Conservation (phyloP, 1,139 yeast species). For the Diutina catenulata region DNA sequence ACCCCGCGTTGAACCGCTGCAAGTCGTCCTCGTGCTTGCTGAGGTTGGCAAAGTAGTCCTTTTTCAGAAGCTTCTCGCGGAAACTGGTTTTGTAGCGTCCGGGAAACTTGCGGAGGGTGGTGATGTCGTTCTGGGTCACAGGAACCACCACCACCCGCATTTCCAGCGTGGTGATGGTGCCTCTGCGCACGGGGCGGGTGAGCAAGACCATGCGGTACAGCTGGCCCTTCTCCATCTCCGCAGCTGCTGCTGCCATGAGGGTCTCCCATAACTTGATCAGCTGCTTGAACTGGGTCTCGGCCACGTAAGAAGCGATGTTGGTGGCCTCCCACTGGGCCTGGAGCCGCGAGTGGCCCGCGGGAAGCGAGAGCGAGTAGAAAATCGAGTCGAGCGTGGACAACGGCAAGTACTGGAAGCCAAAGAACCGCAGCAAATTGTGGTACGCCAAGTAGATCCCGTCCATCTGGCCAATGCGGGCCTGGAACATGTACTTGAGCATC, state of each 20-base stretch:
- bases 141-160: background rate
- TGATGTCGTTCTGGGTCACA: background rate
- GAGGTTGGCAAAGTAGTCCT: background rate
- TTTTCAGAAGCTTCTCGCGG: background rate
- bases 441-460: conserved; percentile 91
- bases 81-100: background rate
- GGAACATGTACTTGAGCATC: conserved; percentile 73
- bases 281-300: conserved; percentile 59
- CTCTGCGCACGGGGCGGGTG: too few species aligned
- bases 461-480: conserved; percentile 93
- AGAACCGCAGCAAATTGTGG: conserved; percentile 69
- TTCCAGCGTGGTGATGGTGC: background rate
- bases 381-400: conserved; percentile 53
- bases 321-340: background rate
- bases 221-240: conserved; percentile 14
- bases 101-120: background rate
- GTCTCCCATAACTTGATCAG: conserved; percentile 48
- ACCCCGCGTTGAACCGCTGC: background rate
- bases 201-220: background rate
- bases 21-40: background rate
- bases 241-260: conserved; percentile 29
- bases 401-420: conserved; percentile 87
- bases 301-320: conserved; percentile 25
- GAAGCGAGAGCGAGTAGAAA: conserved; percentile 13
- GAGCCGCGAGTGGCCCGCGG: conserved; percentile 11